Evolutionary conservation across 225 moss, liverwort and hornwort species (phyloP), one percentile per base, ranked within the genome.

Genomic region (Straminergon stramineum): DNA sequence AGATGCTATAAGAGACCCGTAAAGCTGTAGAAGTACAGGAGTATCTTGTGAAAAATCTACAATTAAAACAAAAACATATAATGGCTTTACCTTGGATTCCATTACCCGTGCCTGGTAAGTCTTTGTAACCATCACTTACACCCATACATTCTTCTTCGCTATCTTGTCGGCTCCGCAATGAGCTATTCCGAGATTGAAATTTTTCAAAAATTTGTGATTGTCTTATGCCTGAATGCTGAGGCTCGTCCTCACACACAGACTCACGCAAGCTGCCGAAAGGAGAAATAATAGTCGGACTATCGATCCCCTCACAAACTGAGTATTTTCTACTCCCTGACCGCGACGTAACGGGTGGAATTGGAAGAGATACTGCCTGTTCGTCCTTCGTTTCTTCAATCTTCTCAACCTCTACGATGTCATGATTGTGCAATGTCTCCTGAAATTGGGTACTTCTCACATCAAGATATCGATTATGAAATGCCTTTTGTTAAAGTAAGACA

Each of bases 351-450:
- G 21, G 37, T 57, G 91, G 81, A 85, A 85, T 88, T 79, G 83
- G 76, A 85, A 91, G 85, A 19, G 74, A 53, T 48, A 31, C 22
- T 75, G 89, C 34, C 8, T 79, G 61, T 74, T 90, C 58, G 17
- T 15, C 78, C 83, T 87, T 81, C 48, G 31, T n/a, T 56, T 76
- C 87, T 37, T 90, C 91, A 48, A 6, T 85, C 65, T 89, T 57
- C 79, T 87, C 91, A 79, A 48, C 74, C 85, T 78, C 90, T 26
- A 43, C 79, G 61, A 23, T 75, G 79, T 92, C 90, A 62, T 95
- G 93, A 79, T 84, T 95, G 86, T 95, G 95, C 63, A 93, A 24
- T 63, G 95, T 95, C 85, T 95, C 95, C 95, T 95, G 92, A 90
- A 82, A 90, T 62, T 62, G 34, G 34, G n/a, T 82, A 74, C 8